phyloP scores from a whole-genome alignment of 2,329 filamentous ascomycete genomes.

The Ciborinia camelliae region DNA sequence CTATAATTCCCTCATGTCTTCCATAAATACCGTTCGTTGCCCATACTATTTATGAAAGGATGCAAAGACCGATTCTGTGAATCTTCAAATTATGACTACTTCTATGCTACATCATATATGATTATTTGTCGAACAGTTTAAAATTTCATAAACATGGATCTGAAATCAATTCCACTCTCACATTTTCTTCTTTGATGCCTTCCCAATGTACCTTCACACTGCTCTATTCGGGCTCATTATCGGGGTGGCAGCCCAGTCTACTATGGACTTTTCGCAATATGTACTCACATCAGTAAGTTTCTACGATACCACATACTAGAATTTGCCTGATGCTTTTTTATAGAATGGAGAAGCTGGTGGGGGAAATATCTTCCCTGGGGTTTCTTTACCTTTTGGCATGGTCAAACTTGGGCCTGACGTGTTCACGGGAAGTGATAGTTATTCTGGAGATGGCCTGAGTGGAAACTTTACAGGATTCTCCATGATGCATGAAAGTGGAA shows the following conservation, averaged over 20 bases:
- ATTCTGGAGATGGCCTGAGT: conserved; percentile 49
- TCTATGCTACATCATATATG: background rate
- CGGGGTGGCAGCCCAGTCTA: background rate
- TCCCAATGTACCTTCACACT: conserved; percentile 7
- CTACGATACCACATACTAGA: background rate
- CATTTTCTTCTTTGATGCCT: background rate
- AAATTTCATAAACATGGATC: background rate
- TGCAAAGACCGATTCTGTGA: background rate
- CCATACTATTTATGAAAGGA: background rate
- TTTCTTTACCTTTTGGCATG: conserved; percentile 25
- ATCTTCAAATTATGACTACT: background rate
- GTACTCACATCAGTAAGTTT: conserved; percentile 18
- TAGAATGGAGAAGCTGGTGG: conserved; percentile 16
- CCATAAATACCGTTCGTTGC: background rate
- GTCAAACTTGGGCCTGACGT: conserved; percentile 33
- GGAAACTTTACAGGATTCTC: conserved; percentile 58
- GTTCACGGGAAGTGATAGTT: conserved; percentile 44
- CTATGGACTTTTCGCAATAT: conserved; percentile 18
- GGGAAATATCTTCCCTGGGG: conserved; percentile 24
- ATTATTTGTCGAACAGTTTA: background rate
- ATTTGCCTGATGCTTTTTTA: background rate
- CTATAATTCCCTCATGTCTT: background rate
- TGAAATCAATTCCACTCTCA: background rate
- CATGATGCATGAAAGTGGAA: conserved; percentile 64
- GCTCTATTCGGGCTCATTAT: conserved; percentile 8